phyloP scores from a whole-genome alignment of 805 yeast species.

The Candida broadrunensis region DNA sequence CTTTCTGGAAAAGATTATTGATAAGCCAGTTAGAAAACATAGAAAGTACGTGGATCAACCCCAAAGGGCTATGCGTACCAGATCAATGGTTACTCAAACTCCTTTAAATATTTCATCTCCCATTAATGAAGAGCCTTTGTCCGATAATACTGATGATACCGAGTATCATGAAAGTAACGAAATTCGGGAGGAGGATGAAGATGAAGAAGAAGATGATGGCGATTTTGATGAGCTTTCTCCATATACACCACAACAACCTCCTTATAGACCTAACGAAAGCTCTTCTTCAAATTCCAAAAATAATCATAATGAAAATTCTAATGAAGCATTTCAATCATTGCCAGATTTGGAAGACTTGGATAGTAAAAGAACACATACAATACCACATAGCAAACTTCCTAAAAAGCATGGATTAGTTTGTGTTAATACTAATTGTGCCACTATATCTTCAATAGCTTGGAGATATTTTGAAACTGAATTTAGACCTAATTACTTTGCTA shows the following conservation, averaged over 20 bases:
- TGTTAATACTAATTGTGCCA: conserved; percentile 39
- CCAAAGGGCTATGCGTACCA: conserved; percentile 39
- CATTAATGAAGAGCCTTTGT: conserved; percentile 35
- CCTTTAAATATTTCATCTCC: conserved; percentile 38
- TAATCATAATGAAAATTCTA: neutral
- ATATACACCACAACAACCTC: conserved; percentile 40
- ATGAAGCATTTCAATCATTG: conserved; percentile 29
- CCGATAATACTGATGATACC: conserved; percentile 37
- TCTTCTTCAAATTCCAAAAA: conserved; percentile 7
- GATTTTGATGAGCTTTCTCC: conserved; percentile 31
- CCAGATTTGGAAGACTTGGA: conserved; percentile 45
- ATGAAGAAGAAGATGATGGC: conserved; percentile 16
- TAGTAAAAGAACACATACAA: conserved; percentile 41
- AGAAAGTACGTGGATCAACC: conserved; percentile 17
- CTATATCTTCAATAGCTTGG: conserved; percentile 39
- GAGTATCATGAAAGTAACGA: conserved; percentile 23
- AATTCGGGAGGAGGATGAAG: conserved; percentile 16
- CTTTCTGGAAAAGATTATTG: conserved; percentile 38
- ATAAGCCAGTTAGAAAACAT: conserved; percentile 29
- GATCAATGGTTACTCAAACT: conserved; percentile 38
- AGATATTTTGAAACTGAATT: conserved; percentile 41
- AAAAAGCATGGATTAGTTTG: conserved; percentile 38
- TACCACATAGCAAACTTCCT: conserved; percentile 35
- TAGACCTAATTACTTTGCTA: conserved; percentile 34
- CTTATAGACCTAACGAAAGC: conserved; percentile 22